These are phyloP conservation scores for Xylariaceae sp. DNA, from an alignment of 2,329 filamentous ascomycete species.

Conservation along the genomic window DNA sequence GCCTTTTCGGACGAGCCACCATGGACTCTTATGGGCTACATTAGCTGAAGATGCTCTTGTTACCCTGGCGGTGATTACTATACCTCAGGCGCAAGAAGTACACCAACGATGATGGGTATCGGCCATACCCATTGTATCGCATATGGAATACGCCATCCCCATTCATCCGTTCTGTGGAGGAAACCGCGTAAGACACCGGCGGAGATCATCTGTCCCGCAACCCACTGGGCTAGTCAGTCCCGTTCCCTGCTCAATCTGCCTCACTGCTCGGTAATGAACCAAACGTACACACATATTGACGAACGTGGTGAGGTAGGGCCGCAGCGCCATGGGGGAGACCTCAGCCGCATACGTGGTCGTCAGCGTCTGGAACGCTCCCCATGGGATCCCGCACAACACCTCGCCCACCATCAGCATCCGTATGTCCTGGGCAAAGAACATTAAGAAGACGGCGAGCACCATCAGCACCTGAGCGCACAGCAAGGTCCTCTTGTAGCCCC, in stretches of 20 bases:
- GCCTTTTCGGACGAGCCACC: not conserved
- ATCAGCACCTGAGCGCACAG: conserved; percentile 27
- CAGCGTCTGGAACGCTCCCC: not conserved
- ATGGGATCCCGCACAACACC: conserved; percentile 22
- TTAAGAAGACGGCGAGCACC: conserved; percentile 32
- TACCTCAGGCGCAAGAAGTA: not conserved
- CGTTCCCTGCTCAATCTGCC: too few relatives aligned
- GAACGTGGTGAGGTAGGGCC: not conserved
- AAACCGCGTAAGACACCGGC: not conserved
- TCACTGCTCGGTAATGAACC: too few relatives aligned
- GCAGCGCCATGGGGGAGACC: not conserved
- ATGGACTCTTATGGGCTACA: not conserved
- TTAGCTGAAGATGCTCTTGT: too few relatives aligned
- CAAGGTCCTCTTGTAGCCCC: conserved; percentile 32
- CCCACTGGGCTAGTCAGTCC: not conserved
- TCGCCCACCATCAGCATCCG: conserved; percentile 25
- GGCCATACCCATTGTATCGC: conserved; percentile 2
- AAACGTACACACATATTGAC: not conserved
- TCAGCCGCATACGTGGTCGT: not conserved
- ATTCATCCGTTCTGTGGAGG: not conserved
- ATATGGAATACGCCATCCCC: conserved; percentile 1
- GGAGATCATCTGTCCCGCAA: not conserved
- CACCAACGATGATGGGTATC: not conserved
- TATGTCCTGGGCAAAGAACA: conserved; percentile 30
- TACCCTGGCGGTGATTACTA: too few relatives aligned